These are phyloP conservation scores for Fonsecaea multimorphosa DNA, from an alignment of 2,329 filamentous ascomycete species.

Conservation along the genomic window DNA sequence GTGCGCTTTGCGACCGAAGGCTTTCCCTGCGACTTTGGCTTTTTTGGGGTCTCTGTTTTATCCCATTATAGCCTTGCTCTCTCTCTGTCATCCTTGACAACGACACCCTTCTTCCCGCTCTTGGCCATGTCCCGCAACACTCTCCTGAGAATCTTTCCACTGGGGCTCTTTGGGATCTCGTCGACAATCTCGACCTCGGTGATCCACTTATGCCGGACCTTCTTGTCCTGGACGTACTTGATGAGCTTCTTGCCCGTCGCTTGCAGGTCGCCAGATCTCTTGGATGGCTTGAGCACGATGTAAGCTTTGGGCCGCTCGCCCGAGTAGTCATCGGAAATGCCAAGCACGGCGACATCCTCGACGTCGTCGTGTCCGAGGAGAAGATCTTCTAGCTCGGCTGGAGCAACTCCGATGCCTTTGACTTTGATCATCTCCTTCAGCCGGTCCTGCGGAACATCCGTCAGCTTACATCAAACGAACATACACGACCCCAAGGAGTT, in stretches of 20 bases:
- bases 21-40: background rate
- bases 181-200: conserved; percentile 56
- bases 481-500: background rate
- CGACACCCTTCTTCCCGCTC: conserved; percentile 33
- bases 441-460: conserved; percentile 60
- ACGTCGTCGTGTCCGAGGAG: conserved; percentile 54
- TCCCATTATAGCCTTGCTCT: conserved; percentile 33
- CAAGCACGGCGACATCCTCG: conserved; percentile 55
- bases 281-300: conserved; percentile 46
- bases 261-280: conserved; percentile 22
- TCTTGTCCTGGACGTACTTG: conserved; percentile 48
- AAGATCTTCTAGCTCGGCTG: conserved; percentile 55
- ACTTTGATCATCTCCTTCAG: conserved; percentile 64
- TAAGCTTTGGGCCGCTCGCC: conserved; percentile 49
- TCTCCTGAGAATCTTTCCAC: conserved; percentile 56
- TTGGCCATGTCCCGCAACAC: conserved; percentile 38
- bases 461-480: background rate
- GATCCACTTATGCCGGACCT: conserved; percentile 45
- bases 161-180: conserved; percentile 57
- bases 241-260: conserved; percentile 31
- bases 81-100: conserved; percentile 34
- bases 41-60: background rate
- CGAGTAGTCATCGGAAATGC: conserved; percentile 48
- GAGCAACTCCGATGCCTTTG: conserved; percentile 56
- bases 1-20: background rate